A percentile compares a stretch with the other conserved stretches of the same genome.
phyloP scores from a whole-genome alignment of 495 filamentous ascomycete species.

The Penicillium nucicola region DNA sequence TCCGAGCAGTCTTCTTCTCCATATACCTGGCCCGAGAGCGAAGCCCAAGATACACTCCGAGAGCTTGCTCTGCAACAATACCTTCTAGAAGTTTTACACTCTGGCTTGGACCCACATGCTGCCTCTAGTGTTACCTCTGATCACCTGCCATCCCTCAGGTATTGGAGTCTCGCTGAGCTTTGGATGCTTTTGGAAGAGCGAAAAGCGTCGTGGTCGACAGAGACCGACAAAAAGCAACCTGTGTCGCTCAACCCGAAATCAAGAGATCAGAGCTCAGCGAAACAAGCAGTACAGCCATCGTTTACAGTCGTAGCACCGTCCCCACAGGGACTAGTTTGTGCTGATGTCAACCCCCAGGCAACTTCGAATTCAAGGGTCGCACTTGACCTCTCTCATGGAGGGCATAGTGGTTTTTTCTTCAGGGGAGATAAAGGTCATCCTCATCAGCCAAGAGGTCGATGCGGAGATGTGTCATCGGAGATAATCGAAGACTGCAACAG shows the following conservation, averaged over 20 bases:
- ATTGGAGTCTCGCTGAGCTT: constrained; percentile 27
- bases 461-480: too few species aligned
- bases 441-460: too few species aligned
- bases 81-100: constrained; percentile 16
- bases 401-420: too few species aligned
- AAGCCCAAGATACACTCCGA: neutral
- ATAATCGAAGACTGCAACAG: too few species aligned
- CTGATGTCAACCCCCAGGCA: too few species aligned
- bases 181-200: constrained; percentile 17
- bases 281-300: neutral
- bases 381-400: too few species aligned
- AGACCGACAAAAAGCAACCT: neutral
- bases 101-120: constrained; percentile 4
- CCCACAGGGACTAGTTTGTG: too few species aligned
- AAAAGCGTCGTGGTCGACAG: constrained; percentile 13
- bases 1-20: constrained; percentile 2
- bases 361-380: too few species aligned
- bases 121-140: neutral
- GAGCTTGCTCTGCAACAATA: constrained; percentile 9
- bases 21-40: constrained; percentile 17
- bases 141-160: neutral
- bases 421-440: too few species aligned
- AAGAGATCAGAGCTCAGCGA: neutral
- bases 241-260: neutral
- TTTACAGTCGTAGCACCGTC: neutral